Evolutionary conservation across 2,329 filamentous ascomycete genomes (phyloP).

Genomic region (Pseudogymnoascus sp.): DNA sequence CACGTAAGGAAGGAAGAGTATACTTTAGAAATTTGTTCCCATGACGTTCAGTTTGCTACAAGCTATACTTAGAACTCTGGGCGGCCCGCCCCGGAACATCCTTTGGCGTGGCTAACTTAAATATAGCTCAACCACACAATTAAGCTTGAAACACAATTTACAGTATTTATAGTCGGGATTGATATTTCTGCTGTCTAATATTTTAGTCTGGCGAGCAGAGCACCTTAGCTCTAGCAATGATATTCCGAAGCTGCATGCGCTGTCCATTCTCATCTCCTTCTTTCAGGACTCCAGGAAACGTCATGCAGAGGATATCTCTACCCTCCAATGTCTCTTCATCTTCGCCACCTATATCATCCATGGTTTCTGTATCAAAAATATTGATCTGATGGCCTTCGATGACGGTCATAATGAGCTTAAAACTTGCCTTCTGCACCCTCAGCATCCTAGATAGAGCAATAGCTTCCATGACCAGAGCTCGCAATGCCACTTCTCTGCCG

Average conservation of each 20-base stretch:
- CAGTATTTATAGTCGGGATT: not conserved
- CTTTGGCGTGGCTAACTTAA: not conserved
- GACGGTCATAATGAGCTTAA: constrained; percentile 49
- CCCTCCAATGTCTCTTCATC: constrained; percentile 46
- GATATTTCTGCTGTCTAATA: not conserved
- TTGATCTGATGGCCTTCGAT: constrained; percentile 41
- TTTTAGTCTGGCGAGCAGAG: constrained; percentile 38
- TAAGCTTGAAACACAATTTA: not conserved
- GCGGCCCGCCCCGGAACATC: not conserved
- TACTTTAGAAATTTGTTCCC: not conserved
- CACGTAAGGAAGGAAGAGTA: not conserved
- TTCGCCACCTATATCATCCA: constrained; percentile 59
- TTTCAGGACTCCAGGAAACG: constrained; percentile 58
- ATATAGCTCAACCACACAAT: not conserved
- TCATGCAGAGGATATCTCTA: constrained; percentile 52
- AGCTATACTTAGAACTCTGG: not conserved
- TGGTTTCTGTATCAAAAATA: constrained; percentile 48
- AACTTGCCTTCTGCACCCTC: constrained; percentile 50
- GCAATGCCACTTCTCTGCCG: constrained; percentile 45
- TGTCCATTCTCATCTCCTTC: constrained; percentile 56
- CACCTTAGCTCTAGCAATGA: constrained; percentile 59
- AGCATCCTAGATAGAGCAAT: constrained; percentile 50
- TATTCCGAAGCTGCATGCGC: constrained; percentile 51
- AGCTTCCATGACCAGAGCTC: constrained; percentile 42
- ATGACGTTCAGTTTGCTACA: not conserved